A percentile compares a stretch with the other conserved stretches of the same genome.
phyloP scores from a whole-genome alignment of 2,329 filamentous ascomycete genomes.

The Pseudocercospora musae region DNA sequence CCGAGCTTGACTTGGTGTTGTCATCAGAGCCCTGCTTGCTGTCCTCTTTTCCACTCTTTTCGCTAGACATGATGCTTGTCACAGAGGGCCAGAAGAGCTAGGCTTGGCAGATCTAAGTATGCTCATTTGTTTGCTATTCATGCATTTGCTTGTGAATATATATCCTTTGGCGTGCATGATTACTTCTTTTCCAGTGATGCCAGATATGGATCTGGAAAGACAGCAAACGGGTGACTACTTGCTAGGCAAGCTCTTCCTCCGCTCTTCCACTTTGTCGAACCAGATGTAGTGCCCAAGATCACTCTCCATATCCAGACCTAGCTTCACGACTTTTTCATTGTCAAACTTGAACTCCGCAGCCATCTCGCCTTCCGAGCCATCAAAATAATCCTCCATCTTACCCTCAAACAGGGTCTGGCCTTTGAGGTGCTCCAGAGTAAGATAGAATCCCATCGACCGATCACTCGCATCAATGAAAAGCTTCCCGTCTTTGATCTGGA shows the following conservation, averaged over 20 bases:
- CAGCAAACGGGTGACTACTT: not conserved
- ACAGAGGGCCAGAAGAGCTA: not conserved
- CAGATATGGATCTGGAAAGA: not conserved
- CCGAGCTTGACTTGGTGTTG: not conserved
- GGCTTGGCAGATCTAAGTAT: not conserved
- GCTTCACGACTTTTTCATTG: constrained; percentile 3
- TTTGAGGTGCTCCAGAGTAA: constrained; percentile 34
- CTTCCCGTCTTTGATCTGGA: constrained; percentile 27
- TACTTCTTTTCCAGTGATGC: not conserved
- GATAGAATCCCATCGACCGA: constrained; percentile 32
- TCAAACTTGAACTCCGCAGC: constrained; percentile 1
- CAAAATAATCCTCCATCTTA: constrained; percentile 5
- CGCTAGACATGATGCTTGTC: not conserved
- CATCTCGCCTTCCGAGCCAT: not conserved
- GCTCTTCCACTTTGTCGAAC: not conserved
- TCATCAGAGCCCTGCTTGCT: not conserved
- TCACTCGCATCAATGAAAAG: constrained; percentile 37
- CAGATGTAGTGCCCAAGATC: not conserved
- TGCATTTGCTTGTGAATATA: not conserved
- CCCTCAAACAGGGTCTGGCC: constrained; percentile 19
- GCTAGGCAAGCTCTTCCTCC: not conserved
- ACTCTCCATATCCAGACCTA: not conserved
- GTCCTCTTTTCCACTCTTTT: not conserved
- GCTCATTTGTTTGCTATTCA: not conserved
- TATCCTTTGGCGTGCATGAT: too few species aligned